Conservation (phyloP, 495 filamentous ascomycete species). For the Halenospora varia region DNA sequence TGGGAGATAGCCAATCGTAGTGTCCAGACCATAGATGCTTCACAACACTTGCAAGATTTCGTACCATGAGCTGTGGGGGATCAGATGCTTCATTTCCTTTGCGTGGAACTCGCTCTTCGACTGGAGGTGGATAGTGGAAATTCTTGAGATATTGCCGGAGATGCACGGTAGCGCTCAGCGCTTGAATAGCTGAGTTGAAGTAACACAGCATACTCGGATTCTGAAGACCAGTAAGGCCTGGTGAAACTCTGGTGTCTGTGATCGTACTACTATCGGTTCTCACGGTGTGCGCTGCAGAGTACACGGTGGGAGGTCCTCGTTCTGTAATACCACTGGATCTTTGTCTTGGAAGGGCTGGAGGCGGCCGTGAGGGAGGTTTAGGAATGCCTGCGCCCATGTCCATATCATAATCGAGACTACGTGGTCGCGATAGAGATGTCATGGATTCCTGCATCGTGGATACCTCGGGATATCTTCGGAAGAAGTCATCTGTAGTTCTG, state of each 20-base stretch:
- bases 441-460: slow-evolving; percentile 72
- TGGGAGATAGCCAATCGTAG: slow-evolving; percentile 47
- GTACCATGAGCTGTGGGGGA: slow-evolving; percentile 73
- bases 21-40: slow-evolving; percentile 63
- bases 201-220: slow-evolving; percentile 87
- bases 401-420: slow-evolving; percentile 15
- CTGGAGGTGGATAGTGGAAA: slow-evolving; percentile 43
- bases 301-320: slow-evolving; percentile 35
- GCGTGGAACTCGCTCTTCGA: slow-evolving; percentile 37
- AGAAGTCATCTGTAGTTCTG: slow-evolving; percentile 66
- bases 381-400: slow-evolving; percentile 34
- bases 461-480: slow-evolving; percentile 77
- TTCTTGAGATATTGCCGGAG: slow-evolving; percentile 64
- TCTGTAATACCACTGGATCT: slow-evolving; percentile 89
- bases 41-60: slow-evolving; percentile 70
- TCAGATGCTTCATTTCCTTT: slow-evolving; percentile 62
- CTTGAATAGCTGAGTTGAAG: slow-evolving; percentile 85
- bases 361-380: slow-evolving; percentile 59
- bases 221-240: slow-evolving; percentile 59
- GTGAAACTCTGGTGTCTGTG: slow-evolving; percentile 7
- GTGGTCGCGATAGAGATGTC: slow-evolving; percentile 32
- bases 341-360: slow-evolving; percentile 76
- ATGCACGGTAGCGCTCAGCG: slow-evolving; percentile 68
- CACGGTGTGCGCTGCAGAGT: slow-evolving; percentile 33
- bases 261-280: slow-evolving; percentile 26